Evolutionary conservation across 352 stramenopile genomes (phyloP).

Genomic region (Pilasporangium apinafurcum): DNA sequence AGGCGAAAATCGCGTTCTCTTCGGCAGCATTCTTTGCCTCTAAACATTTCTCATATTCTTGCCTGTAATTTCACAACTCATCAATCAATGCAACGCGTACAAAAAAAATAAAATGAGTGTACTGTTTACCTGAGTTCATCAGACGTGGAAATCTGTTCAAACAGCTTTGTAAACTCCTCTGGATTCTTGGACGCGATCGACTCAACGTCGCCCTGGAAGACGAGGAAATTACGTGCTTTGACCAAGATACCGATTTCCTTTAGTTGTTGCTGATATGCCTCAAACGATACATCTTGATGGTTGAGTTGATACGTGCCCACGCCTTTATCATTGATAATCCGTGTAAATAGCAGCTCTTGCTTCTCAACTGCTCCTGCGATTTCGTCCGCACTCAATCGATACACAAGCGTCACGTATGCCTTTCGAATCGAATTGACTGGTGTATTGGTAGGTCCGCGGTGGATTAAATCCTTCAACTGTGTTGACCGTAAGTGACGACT

Average conservation of each 20-base stretch:
- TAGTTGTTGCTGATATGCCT: constrained; percentile 93
- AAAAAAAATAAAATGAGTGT: neutral
- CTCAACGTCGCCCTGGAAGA: constrained; percentile 99
- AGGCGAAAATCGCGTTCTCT: constrained; percentile 91
- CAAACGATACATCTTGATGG: constrained; percentile 73
- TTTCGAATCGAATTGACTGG: constrained; percentile 21
- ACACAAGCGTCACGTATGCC: constrained; percentile 94
- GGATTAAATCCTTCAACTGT: constrained; percentile 97
- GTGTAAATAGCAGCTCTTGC: constrained; percentile 89
- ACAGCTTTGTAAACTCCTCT: constrained; percentile 94
- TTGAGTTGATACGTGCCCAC: constrained; percentile 81
- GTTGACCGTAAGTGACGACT: constrained; percentile 93
- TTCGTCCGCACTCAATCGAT: constrained; percentile 75
- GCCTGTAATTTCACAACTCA: constrained; percentile 12
- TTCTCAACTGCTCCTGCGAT: constrained; percentile 27
- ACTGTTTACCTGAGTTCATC: constrained; percentile 63
- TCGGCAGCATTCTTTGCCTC: constrained; percentile 92
- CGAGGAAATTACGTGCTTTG: constrained; percentile 99
- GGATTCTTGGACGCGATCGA: constrained; percentile 95
- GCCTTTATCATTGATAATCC: constrained; percentile 91
- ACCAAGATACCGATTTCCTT: constrained; percentile 96
- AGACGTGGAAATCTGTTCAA: constrained; percentile 96
- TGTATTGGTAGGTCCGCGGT: constrained; percentile 62
- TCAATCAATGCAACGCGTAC: neutral
- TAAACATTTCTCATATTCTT: constrained; percentile 79